Evolutionary conservation across 805 yeast genomes (phyloP), one percentile per base, ranked within the genome.

Genomic region (Candida loeiensis): DNA sequence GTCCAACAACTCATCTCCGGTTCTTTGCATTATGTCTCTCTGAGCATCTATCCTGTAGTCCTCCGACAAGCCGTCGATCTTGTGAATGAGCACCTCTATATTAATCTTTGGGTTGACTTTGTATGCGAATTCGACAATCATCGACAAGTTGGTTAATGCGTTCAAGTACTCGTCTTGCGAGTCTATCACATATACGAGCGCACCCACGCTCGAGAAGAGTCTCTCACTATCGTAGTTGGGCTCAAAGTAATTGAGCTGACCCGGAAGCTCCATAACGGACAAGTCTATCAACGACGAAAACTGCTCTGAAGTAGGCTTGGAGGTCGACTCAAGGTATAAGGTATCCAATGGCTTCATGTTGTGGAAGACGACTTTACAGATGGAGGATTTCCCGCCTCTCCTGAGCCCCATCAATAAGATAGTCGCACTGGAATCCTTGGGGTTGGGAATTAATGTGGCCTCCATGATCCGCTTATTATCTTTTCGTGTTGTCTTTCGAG

Each of bases 341-440:
- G 98, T 90, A 54, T 91, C 97, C 45, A 89, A 69, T 1, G 99
- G 97, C 56, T 86, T 95, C 95, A 93, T 88, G 56, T 87, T 85
- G 60, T 91, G 96, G 63, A 93, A 93, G 2, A 93, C 95, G 11
- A 93, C 98, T 56, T 91, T 89, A 54, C 96, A 82, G 22, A 93
- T 93, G 3, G 97, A 89, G 6, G 96, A 87, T 63, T 93, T 93
- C 11, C 99, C 99, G 15, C 91, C 85, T 58, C 86, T 69, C 54
- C 96, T 76, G 25, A 89, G 73, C 1, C 97, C 97, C 96, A 89
- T 86, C 41, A 89, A 63, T 19, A 89, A 71, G 34, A 89, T 80
- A 27, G 89, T 84, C n/a, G 95, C 95, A 56, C 79, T 82, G 27
- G 81, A 71, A 45, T 77, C 83, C 21, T 64, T 64, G 3, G 70